Percentiles rank a stretch among this genome's conserved stretches.
Conservation (phyloP, 805 yeast species). For the Kockiozyma suomiensis region DNA sequence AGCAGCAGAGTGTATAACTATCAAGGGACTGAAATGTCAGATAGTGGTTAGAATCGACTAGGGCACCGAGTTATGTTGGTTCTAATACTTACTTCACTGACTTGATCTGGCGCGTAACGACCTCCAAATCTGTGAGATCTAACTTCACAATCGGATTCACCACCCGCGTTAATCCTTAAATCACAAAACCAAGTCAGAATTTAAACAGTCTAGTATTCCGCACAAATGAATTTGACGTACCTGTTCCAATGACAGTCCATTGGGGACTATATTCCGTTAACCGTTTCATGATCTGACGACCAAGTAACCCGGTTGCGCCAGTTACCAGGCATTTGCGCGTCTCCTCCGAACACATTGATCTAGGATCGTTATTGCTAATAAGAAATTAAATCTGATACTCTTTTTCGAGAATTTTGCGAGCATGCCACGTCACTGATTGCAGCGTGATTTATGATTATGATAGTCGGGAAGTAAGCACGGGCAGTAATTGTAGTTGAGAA, state of each 20-base stretch:
- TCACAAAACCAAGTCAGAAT: not conserved
- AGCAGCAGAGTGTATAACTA: conserved; percentile 31
- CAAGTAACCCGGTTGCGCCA: conserved; percentile 32
- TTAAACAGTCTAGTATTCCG: no score
- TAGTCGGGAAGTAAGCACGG: no score
- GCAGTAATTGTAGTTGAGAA: no score
- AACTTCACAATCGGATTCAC: conserved; percentile 9
- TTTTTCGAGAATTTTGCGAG: no score
- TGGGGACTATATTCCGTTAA: conserved; percentile 10
- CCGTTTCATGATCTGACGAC: conserved; percentile 17
- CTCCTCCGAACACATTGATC: no score
- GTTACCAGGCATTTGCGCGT: conserved; percentile 15
- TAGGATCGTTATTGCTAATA: no score
- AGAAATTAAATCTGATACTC: no score
- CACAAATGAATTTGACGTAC: not conserved
- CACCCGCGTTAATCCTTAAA: conserved; percentile 16
- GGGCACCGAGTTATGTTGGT: not conserved
- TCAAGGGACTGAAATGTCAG: conserved; percentile 19
- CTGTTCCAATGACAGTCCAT: conserved; percentile 26
- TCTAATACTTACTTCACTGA: not conserved
- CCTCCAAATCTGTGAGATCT: conserved; percentile 18
- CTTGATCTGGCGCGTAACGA: not conserved
- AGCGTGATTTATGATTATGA: no score
- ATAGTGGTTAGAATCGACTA: not conserved
- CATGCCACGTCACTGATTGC: no score